Base-by-base conservation (phyloP, 345 rosid species). In the Pistacia atlantica region DNA sequence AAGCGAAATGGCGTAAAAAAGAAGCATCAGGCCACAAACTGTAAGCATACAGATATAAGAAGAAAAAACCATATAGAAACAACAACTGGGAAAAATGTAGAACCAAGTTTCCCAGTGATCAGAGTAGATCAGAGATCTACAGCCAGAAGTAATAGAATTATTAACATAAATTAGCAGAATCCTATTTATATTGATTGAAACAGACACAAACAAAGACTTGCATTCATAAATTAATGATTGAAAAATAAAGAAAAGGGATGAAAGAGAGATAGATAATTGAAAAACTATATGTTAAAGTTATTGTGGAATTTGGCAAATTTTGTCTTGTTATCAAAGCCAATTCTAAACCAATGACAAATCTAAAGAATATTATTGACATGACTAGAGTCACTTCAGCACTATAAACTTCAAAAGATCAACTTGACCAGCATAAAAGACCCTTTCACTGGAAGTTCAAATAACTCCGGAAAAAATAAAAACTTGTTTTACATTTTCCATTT, bases 21-120 rank as follows among this genome's bases (percentile, higher is more conserved):
- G 25, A 56, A 25, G 11, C 10, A 25, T 13, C n/a, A 37, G 18
- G 70, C 74, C 11, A 66, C 65, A 45, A 25, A 46, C 62, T 35
- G 49, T 31, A 48, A 66, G 52, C 73, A 81, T 59, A 55, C 33
- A 71, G 48, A 71, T 55, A 38, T 46, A 17, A 55, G 51, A 54
- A 78, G 54, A 54, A 58, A 37, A 37, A 48, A 63, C 13, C 11
- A 72, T 22, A 28, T 16, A 28, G 49, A 78, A 60, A 45, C 14
- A 75, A 22, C 59, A 5, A 13, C 17, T 33, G 35, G 61, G 31
- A 25, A 67, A 14, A 49, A 42, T 10, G 70, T 33, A 69, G 8
- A 45, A 11, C 28, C 61, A 68, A 57, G 13, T 22, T 37, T 60
- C 42, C 63, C 7, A 16, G 46, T 17, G 25, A 60, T 46, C 11